phyloP scores from a whole-genome alignment of 257 asterid genomes.

The Solanum boliviense region DNA sequence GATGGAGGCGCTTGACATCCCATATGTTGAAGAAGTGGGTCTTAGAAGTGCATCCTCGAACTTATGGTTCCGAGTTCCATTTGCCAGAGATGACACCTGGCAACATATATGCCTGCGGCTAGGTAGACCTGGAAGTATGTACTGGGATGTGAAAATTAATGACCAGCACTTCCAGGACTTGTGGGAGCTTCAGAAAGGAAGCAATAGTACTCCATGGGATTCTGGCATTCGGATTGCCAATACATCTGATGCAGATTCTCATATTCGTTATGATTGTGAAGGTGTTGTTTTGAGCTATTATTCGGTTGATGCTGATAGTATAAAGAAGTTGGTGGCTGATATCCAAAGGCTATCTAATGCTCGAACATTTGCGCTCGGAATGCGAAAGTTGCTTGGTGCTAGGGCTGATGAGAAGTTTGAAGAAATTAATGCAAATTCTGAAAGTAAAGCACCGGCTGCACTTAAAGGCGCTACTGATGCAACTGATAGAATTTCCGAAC shows the following conservation, averaged over 20 bases:
- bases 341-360: slow-evolving; percentile 92
- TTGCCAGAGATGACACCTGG: slow-evolving; percentile 78
- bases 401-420: slow-evolving; percentile 76
- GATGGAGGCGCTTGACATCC: slow-evolving; percentile 88
- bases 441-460: slow-evolving; percentile 47
- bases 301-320: slow-evolving; percentile 90
- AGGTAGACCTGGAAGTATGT: slow-evolving; percentile 97
- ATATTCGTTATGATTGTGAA: slow-evolving; percentile 87
- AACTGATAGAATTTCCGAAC: slow-evolving; percentile 65
- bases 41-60: slow-evolving; percentile 78
- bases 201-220: slow-evolving; percentile 79
- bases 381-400: slow-evolving; percentile 82
- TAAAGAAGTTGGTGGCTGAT: slow-evolving; percentile 78
- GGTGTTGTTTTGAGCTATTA: slow-evolving; percentile 89
- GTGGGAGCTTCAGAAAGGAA: slow-evolving; percentile 97
- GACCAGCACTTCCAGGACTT: slow-evolving; percentile 78
- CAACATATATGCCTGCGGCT: slow-evolving; percentile 80
- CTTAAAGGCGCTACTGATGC: slow-evolving; percentile 36
- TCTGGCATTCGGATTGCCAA: slow-evolving; percentile 91
- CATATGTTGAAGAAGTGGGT: slow-evolving; percentile 95
- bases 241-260: slow-evolving; percentile 93
- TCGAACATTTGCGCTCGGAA: slow-evolving; percentile 76
- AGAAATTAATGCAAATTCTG: slow-evolving; percentile 39
- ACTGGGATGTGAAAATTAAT: slow-evolving; percentile 92
- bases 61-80: slow-evolving; percentile 95